Base-by-base conservation (phyloP, 2,329 filamentous ascomycete species). In the Colletotrichum melonis region DNA sequence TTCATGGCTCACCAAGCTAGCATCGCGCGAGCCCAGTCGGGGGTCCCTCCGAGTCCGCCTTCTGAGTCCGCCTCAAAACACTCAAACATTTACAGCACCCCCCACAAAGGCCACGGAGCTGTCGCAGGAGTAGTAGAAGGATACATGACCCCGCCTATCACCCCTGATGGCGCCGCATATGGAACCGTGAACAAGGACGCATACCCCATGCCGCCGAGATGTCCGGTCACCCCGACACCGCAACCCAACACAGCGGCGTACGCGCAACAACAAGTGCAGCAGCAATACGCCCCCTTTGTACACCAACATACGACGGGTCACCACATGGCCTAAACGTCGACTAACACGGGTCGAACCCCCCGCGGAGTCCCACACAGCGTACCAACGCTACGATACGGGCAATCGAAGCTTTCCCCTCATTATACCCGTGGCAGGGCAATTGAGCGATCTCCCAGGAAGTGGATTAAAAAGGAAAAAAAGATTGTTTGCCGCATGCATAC, bases 71-170 rank as follows among this genome's bases (percentile, higher is more conserved):
- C 84, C 58, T 81, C 85, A 59, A 90, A 91, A 83, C 84, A 85
- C 52, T 87, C 89, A 75, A 86, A 90, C 80, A 90, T 92, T 76
- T 94, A 93, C 79, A 93, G 91, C 83, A 97, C 94, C 19, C 94
- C 94, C 16, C 92, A 94, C 79, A 96, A 96, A 86, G 90, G 89
- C 63, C 90, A 92, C 73, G 92, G 91, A 76, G 86, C 89, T 64
- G 84, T 86, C n/a, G 85, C 89, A 65, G 87, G 87, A 64, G 88
- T 91, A 75, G 90, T 91, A 49, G 89, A 94, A 76, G 94, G 94
- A 71, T 95, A 95, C 82, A 89, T 95, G 76, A 97, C 94, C 19
- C 94, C 94, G 30, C 94, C 94, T 1, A 96, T 97, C 80, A 97
- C 94, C 0, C 94, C 94, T 5, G 94, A 96, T 75, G 90, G 91